phyloP scores from a whole-genome alignment of 345 rosid genomes.

The Eucalyptus cloeziana region DNA sequence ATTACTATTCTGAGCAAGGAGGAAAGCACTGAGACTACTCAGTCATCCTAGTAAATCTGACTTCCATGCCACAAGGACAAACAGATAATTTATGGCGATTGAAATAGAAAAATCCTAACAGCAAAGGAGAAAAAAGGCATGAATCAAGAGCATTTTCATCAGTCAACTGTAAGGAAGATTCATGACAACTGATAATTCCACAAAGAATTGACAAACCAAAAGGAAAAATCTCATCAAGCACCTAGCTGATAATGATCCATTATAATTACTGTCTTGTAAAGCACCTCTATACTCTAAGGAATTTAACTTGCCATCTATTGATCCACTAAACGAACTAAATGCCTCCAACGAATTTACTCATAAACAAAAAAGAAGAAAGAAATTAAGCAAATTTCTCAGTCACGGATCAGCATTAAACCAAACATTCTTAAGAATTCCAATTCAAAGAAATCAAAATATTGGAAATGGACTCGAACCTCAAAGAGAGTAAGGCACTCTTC shows the following conservation, averaged over 20 bases:
- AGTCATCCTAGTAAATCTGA: not conserved
- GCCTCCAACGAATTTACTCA: not conserved
- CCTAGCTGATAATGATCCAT: not conserved
- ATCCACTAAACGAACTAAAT: not conserved
- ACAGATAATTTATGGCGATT: not conserved
- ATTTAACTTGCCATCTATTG: not conserved
- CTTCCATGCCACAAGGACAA: not conserved
- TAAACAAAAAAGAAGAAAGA: not conserved
- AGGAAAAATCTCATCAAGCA: not conserved
- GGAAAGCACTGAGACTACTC: not conserved
- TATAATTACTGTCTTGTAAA: not conserved
- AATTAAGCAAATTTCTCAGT: not conserved
- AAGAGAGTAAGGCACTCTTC: constrained; percentile 93
- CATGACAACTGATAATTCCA: not conserved
- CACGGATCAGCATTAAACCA: not conserved
- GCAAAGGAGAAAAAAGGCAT: not conserved
- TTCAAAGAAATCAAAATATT: not conserved
- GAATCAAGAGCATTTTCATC: not conserved
- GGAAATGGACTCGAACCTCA: constrained; percentile 46
- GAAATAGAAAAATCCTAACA: not conserved
- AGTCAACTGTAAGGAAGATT: not conserved
- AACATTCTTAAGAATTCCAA: not conserved
- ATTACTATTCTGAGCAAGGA: not conserved
- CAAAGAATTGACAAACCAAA: not conserved
- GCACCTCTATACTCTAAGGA: not conserved